Evolutionary conservation across 805 yeast species (phyloP), one percentile per base, ranked within the genome.

Genomic region (Dipodascus geniculatus): DNA sequence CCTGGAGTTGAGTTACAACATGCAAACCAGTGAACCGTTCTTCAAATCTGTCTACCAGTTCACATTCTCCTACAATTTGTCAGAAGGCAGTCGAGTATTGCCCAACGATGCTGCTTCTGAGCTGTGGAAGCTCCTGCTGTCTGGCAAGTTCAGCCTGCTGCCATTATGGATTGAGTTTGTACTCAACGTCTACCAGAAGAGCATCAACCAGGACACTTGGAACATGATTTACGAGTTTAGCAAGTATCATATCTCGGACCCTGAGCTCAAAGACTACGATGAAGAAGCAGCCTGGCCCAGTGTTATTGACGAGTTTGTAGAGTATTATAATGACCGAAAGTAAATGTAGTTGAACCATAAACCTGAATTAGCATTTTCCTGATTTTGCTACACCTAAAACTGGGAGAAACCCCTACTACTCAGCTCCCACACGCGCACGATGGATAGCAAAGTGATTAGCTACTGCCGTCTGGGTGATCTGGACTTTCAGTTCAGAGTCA

Each of bases 241-340:
- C 53, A 61, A 60, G 67, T 71, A 53, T 77, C 78, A 56, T 74
- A 57, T 65, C 2, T 31, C 54, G 17, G 85, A 87, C 55, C 79
- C 85, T 0, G 57, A 63, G 1, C 70, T 91, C 3, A 68, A 68
- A 16, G 69, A 67, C 1, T 90, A 89, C 66, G 90, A 85, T 60
- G 93, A 84, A 58, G 77, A 78, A 60, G 89, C 85, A 22, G 86
- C 96, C 0, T 91, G 98, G 98, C 99, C 98, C 3, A 79, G 86
- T 53, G 71, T 87, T 17, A 80, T 91, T 58, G 99, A 91, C 65
- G 87, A 82, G 55, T 91, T 79, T 63, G 85, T 87, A 22, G 95
- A 85, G 58, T 74, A 74, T 61, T 70, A 69, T 35, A 57, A 56
- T 51, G 44, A 49, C 6, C 11, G 9, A 28, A 28, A 28, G 33